Evolutionary conservation across 345 rosid species (phyloP).

Genomic region (Brassica nigra): DNA sequence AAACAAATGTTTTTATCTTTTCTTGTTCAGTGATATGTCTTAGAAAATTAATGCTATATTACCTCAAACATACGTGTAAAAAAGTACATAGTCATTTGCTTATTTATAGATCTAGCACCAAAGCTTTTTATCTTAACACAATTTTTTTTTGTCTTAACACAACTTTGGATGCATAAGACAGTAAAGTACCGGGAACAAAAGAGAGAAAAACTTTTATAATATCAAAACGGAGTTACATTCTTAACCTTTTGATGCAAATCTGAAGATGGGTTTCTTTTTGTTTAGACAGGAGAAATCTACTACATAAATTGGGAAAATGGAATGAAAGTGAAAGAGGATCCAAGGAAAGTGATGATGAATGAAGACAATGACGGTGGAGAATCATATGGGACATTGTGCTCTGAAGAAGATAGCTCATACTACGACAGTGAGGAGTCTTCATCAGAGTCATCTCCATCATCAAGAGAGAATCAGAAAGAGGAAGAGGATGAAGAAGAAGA

Average conservation of each 20-base stretch:
- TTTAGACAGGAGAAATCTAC: slow-evolving; percentile 89
- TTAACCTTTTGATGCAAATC: slow-evolving; percentile 15
- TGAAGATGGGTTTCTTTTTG: not conserved
- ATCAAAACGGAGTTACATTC: not conserved
- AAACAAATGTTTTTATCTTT: not conserved
- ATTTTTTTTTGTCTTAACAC: no score
- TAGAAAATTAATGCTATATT: slow-evolving; percentile 4
- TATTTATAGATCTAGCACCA: slow-evolving; percentile 34
- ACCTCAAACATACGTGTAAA: slow-evolving; percentile 17
- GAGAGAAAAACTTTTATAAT: not conserved
- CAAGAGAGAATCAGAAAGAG: slow-evolving; percentile 48
- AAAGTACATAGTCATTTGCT: slow-evolving; percentile 35
- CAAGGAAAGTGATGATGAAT: slow-evolving; percentile 48
- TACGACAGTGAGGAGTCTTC: slow-evolving; percentile 77
- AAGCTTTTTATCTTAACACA: slow-evolving; percentile 21
- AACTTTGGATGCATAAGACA: slow-evolving; percentile 3
- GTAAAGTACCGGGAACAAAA: not conserved
- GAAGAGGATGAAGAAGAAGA: slow-evolving; percentile 44
- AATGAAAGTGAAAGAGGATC: slow-evolving; percentile 76
- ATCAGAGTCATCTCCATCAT: slow-evolving; percentile 59
- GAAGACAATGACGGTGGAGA: slow-evolving; percentile 45
- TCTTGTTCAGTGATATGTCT: not conserved
- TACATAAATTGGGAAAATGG: slow-evolving; percentile 96
- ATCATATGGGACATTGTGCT: slow-evolving; percentile 44
- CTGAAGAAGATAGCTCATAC: slow-evolving; percentile 65